These are phyloP conservation scores for Magnaporthiopsis incrustans DNA, from an alignment of 2,329 filamentous ascomycete genomes.

Conservation along the genomic window DNA sequence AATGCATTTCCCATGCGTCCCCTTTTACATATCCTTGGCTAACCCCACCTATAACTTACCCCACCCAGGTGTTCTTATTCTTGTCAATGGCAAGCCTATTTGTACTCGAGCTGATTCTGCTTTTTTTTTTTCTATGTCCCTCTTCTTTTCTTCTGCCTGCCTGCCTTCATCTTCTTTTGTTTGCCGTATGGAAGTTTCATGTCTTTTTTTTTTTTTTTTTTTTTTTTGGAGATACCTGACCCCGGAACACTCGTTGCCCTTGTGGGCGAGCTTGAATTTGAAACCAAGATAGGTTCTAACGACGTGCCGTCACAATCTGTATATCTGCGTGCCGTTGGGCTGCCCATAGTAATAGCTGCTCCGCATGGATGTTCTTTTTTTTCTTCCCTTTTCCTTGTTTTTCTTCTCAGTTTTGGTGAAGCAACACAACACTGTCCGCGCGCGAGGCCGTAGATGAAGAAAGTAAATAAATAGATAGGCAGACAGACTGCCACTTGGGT, in stretches of 20 bases:
- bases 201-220: not conserved
- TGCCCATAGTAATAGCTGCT: not conserved
- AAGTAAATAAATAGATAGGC: too few relatives aligned
- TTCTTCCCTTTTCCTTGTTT: too few relatives aligned
- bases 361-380: too few relatives aligned
- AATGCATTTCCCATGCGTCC: not conserved
- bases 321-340: not conserved
- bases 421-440: too few relatives aligned
- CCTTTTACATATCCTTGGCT: not conserved
- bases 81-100: not conserved
- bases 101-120: not conserved
- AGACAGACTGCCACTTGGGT: too few relatives aligned
- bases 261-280: not conserved
- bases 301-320: not conserved
- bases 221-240: constrained; percentile 6
- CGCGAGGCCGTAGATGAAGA: too few relatives aligned
- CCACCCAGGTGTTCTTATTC: not conserved
- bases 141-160: constrained; percentile 8
- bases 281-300: not conserved
- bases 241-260: not conserved
- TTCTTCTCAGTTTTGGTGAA: too few relatives aligned
- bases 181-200: not conserved
- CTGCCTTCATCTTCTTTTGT: constrained; percentile 5
- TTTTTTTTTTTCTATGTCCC: constrained; percentile 4
- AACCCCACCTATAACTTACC: not conserved